Evolutionary conservation across 2,329 filamentous ascomycete genomes (phyloP).

Genomic region (Hymenoscyphus fructigenus): DNA sequence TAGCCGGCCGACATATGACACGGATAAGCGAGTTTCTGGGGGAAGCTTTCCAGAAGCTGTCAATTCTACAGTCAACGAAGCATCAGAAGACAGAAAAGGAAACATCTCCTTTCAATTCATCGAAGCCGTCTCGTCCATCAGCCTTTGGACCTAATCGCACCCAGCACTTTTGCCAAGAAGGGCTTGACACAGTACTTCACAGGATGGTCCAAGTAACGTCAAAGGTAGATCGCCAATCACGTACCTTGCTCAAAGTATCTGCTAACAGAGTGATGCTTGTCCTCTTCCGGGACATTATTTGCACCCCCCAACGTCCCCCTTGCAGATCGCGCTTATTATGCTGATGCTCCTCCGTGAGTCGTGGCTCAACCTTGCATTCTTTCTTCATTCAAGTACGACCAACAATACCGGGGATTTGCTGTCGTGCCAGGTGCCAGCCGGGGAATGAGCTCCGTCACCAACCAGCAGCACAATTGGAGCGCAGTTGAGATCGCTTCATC

Average conservation of each 20-base stretch:
- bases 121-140: neutral
- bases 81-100: neutral
- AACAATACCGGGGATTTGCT: neutral
- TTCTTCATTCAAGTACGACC: neutral
- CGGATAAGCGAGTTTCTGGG: neutral
- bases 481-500: neutral
- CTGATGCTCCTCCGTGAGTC: neutral
- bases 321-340: slow-evolving; percentile 6
- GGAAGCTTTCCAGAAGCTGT: slow-evolving; percentile 1
- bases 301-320: neutral
- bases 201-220: neutral
- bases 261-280: neutral
- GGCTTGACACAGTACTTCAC: neutral
- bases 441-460: neutral
- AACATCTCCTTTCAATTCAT: neutral
- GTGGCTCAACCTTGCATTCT: neutral
- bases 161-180: neutral
- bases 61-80: neutral
- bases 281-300: neutral
- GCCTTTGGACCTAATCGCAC: neutral
- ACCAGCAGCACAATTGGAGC: neutral
- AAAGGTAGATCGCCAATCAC: neutral
- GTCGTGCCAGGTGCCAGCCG: neutral
- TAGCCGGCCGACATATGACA: no score
- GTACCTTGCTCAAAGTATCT: neutral